Evolutionary conservation across 352 stramenopile species (phyloP).

Genomic region (Pythium sukuiense): DNA sequence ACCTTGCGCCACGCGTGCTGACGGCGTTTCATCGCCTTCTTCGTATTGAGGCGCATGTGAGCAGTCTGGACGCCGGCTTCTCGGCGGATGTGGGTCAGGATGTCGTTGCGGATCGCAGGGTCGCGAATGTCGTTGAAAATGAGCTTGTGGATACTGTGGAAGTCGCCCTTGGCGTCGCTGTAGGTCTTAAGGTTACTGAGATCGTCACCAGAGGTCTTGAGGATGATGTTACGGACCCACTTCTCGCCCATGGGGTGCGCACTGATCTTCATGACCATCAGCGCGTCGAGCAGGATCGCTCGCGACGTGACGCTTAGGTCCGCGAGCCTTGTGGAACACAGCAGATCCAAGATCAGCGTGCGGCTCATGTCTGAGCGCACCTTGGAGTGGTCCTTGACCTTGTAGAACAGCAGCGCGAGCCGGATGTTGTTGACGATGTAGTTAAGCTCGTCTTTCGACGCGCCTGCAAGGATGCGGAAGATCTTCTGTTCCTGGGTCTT

Average conservation of each 20-base stretch:
- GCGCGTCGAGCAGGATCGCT: constrained; percentile 92
- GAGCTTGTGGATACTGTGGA: constrained; percentile 97
- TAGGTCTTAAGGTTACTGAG: constrained; percentile 96
- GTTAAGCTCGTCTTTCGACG: constrained; percentile 96
- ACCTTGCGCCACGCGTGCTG: constrained; percentile 97
- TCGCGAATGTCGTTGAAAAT: constrained; percentile 96
- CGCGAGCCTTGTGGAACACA: constrained; percentile 92
- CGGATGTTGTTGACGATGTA: constrained; percentile 95
- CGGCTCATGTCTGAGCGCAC: constrained; percentile 78
- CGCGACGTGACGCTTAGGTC: constrained; percentile 92
- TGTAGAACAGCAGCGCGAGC: constrained; percentile 97
- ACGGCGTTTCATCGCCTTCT: constrained; percentile 68
- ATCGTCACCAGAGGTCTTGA: constrained; percentile 95
- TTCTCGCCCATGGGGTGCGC: constrained; percentile 93
- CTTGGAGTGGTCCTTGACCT: constrained; percentile 94
- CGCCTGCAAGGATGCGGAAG: constrained; percentile 94
- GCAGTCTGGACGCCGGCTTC: constrained; percentile 93
- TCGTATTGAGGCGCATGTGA: constrained; percentile 92
- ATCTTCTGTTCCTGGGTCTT: constrained; percentile 93
- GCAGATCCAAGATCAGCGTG: constrained; percentile 93
- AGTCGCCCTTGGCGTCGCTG: constrained; percentile 96
- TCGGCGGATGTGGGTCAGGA: constrained; percentile 95
- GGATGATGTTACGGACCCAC: constrained; percentile 96
- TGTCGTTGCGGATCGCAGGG: constrained; percentile 85
- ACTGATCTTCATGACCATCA: constrained; percentile 97